Conservation (phyloP, 108 stramenopile genomes). For the Skeletonema potamos region DNA sequence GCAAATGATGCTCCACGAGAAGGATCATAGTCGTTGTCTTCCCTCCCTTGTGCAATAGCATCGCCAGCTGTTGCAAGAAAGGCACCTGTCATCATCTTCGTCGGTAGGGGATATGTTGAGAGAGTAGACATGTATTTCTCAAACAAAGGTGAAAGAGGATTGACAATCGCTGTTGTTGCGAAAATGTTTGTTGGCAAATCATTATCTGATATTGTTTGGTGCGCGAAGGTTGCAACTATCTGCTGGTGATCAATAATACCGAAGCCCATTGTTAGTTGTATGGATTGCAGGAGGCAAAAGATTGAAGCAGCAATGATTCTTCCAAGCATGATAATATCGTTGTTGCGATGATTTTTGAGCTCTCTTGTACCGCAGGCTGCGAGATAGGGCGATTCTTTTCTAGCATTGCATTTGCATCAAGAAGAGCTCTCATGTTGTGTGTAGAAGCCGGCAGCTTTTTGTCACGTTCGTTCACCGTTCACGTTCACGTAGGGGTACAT, state of each 20-base stretch:
- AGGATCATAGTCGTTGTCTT: constrained; percentile 52
- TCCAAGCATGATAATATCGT: neutral
- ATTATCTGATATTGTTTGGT: neutral
- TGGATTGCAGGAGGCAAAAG: neutral
- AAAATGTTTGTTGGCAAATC: neutral
- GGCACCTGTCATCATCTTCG: constrained; percentile 75
- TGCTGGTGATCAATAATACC: neutral
- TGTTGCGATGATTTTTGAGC: too few relatives aligned
- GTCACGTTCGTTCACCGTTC: too few relatives aligned
- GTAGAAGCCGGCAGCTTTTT: too few relatives aligned
- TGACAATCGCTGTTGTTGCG: neutral
- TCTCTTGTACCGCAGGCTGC: too few relatives aligned
- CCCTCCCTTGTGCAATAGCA: constrained; percentile 58
- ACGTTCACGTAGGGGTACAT: too few relatives aligned
- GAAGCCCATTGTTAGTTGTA: neutral
- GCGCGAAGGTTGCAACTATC: neutral
- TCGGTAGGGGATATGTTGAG: constrained; percentile 50
- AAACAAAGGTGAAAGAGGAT: neutral
- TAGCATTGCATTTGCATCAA: too few relatives aligned
- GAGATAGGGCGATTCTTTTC: too few relatives aligned
- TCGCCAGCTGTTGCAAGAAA: constrained; percentile 58
- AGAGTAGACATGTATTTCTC: constrained; percentile 47
- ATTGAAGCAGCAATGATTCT: neutral
- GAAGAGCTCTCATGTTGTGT: too few relatives aligned
- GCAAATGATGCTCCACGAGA: constrained; percentile 61